These are phyloP conservation scores for Blastocystis sp. DNA, from an alignment of 352 stramenopile species.

Conservation along the genomic window DNA sequence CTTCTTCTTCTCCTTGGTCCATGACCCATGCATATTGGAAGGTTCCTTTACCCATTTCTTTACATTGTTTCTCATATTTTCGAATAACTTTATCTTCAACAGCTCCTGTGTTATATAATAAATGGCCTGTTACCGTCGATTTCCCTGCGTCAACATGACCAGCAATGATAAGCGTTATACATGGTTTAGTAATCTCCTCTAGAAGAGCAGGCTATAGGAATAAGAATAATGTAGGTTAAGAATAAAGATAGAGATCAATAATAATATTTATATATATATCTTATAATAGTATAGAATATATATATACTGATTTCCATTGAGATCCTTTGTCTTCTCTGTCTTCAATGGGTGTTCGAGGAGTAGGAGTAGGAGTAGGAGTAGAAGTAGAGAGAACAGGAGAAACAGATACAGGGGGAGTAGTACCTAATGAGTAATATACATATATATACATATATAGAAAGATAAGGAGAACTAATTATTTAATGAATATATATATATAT, in stretches of 20 bases:
- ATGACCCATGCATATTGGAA: slow-evolving; percentile 83
- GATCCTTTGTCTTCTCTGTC: slow-evolving; percentile 17
- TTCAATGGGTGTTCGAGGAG: too few species aligned
- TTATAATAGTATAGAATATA: neutral
- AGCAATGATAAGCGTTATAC: slow-evolving; percentile 77
- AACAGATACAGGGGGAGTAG: too few species aligned
- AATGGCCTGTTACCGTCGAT: slow-evolving; percentile 80
- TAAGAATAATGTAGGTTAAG: neutral
- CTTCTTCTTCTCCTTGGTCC: slow-evolving; percentile 56
- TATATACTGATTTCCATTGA: neutral
- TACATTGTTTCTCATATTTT: neutral
- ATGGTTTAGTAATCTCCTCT: neutral
- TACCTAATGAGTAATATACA: too few species aligned
- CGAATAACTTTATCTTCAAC: slow-evolving; percentile 64
- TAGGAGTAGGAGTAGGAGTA: too few species aligned
- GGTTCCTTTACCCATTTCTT: slow-evolving; percentile 54
- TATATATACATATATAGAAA: too few species aligned
- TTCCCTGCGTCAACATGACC: slow-evolving; percentile 90
- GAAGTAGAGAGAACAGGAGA: too few species aligned
- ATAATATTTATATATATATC: neutral
- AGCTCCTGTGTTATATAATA: slow-evolving; percentile 63
- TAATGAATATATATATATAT: too few species aligned
- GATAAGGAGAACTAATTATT: too few species aligned
- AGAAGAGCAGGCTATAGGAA: neutral
- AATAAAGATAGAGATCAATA: slow-evolving; percentile 5